Evolutionary conservation across 129 eudicot genomes (phyloP).

Genomic region (Lonicera japonica): DNA sequence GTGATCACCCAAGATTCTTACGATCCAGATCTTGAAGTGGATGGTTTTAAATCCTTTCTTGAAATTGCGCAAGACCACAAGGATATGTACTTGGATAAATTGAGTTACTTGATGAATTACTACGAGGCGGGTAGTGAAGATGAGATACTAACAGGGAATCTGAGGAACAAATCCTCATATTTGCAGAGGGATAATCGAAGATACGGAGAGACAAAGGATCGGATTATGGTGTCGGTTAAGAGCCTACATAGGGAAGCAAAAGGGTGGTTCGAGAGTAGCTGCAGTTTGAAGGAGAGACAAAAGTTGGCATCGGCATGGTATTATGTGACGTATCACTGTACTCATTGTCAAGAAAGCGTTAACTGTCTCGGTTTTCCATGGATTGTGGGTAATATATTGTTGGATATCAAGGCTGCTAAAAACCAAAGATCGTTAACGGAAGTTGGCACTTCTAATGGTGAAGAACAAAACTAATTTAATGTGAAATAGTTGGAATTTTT

Average conservation of each 20-base stretch:
- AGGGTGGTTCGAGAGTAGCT: constrained; percentile 58
- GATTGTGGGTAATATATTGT: constrained; percentile 65
- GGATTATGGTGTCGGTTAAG: constrained; percentile 63
- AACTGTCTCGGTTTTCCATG: constrained; percentile 83
- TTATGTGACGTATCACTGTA: constrained; percentile 69
- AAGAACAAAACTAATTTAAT: too few relatives aligned
- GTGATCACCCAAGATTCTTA: constrained; percentile 32
- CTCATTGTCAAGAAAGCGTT: constrained; percentile 31
- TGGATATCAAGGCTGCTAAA: constrained; percentile 46
- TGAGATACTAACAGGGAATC: constrained; percentile 76
- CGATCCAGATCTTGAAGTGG: constrained; percentile 57
- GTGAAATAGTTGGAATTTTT: too few relatives aligned
- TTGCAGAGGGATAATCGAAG: constrained; percentile 71
- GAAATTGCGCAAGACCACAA: constrained; percentile 54
- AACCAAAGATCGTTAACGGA: constrained; percentile 18
- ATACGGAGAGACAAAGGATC: constrained; percentile 65
- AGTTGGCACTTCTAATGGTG: background rate
- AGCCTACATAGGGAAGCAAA: constrained; percentile 59
- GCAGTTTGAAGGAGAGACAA: constrained; percentile 31
- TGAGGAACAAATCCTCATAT: constrained; percentile 48
- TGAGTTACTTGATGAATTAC: constrained; percentile 42
- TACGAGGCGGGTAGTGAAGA: constrained; percentile 70
- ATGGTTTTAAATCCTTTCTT: constrained; percentile 45
- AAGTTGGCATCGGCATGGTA: constrained; percentile 90
- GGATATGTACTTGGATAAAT: constrained; percentile 60